Base-by-base conservation (phyloP, 768 basidiomycete genomes). In the Boletus rex-veris region DNA sequence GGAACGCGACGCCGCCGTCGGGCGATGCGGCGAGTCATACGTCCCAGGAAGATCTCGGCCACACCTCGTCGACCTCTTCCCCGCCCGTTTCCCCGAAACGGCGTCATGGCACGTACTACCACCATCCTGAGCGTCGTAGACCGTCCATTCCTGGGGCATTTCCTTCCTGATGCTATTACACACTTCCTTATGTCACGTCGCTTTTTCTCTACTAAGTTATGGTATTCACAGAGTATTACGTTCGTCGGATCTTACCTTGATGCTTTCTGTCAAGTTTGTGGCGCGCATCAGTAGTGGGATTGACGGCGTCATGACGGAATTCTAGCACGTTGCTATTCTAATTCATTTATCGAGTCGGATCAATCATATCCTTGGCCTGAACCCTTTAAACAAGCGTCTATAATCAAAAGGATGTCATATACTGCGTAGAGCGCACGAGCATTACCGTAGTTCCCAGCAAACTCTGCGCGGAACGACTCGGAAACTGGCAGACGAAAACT, bases 101-200 rank as follows among this genome's bases (percentile, higher is more conserved):
- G 58, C 75, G 88, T 28, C 86, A 90, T 67, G 80, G 82, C 33
- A 92, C 88, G 26, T 92, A 92, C 62, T 92, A 86, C 60, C 92
- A 92, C 67, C 92, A 92, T 68, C 92, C 92, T 0, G 92, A 93
- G 64, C 76, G 75, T 38, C 71, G 71, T 44, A 53, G 77, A 62
- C 77, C 79, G 57, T 63, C 69, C 0, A 74, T 86, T 53, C 86
- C 85, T 5, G 86, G 85, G 5, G 84, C 83, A 4, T 86, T 86
- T 60, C 51, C 62, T 44, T 54, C 64, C 3, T 68, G 45, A 64
- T 28, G 2, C 16, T 11, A 11, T n/a, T 38, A 16, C 11, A 48
- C 6, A 5, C 31, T 24, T 31, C n/a, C 40, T 45, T 35, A 8
- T 28, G 7, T 21, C 12, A 11, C 12, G 18, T 39, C 24, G 28